Percentiles rank a stretch among this genome's conserved stretches.
Evolutionary conservation across 176 grass and related monocot species (phyloP).

Genomic region (Triticum monococcum): DNA sequence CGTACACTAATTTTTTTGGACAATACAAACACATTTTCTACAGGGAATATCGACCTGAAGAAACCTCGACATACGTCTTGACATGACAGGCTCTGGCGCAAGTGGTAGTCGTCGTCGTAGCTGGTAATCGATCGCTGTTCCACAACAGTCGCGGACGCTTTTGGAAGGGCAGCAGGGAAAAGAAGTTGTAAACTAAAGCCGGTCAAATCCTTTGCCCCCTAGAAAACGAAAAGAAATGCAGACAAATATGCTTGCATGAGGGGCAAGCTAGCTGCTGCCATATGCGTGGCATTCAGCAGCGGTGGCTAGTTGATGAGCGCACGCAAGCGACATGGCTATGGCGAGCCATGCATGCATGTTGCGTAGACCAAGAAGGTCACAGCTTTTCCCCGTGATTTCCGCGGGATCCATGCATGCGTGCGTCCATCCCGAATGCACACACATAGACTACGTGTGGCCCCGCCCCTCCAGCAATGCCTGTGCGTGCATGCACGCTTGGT

Average conservation of each 20-base stretch:
- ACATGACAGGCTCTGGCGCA: background rate
- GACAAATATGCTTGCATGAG: conserved; percentile 13
- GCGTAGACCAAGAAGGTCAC: background rate
- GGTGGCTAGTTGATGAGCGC: background rate
- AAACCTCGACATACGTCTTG: background rate
- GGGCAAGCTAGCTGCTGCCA: background rate
- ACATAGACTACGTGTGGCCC: background rate
- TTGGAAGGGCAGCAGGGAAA: background rate
- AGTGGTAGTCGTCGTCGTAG: background rate
- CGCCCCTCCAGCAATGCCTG: background rate
- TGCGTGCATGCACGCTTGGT: background rate
- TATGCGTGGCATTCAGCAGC: background rate
- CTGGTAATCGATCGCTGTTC: background rate
- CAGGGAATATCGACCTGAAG: background rate
- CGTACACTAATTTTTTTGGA: background rate
- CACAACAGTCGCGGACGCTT: conserved; percentile 8
- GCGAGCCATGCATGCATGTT: background rate
- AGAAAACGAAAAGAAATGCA: background rate
- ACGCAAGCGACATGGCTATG: conserved; percentile 18
- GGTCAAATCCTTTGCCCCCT: background rate
- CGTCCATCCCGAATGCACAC: background rate
- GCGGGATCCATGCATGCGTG: conserved; percentile 40
- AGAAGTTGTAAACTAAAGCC: background rate
- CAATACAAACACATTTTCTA: background rate
- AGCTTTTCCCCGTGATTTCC: conserved; percentile 40